Base-by-base conservation (phyloP, 2,329 filamentous ascomycete genomes). In the Orbilia javanica region DNA sequence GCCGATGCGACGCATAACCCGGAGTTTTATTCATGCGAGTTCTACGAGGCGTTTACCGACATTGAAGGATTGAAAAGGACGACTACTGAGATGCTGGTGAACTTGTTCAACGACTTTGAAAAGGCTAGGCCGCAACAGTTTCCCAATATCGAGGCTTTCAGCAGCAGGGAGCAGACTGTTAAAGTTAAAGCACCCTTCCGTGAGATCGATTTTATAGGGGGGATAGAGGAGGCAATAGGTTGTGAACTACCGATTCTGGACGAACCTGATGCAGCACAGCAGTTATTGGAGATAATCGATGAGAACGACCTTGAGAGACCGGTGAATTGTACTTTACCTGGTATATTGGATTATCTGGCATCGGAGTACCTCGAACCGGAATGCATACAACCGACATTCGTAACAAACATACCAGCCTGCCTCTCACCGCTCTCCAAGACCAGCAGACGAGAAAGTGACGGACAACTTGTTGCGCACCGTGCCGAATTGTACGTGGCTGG, bases 21-120 rank as follows among this genome's bases (percentile, higher is more conserved):
- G 0, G 96, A 99, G 83, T 99, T 98, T 85, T 96, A 93, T 52
- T 98, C 93, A 77, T 98, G 95, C 86, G 96, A 99, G 85, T 98
- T 97, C 85, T 99, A 99, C 85, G 91, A 92, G 79, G 91, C 94
- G 1, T 96, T 94, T 82, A 90, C 91, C 77, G 92, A 91, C 80
- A 87, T 97, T 0, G 86, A 90, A 39, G 89, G 92, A 48, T 86
- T 98, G 63, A 94, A 97, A 82, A 83, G 84, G 20, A 89, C 90
- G 83, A 98, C 95, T 0, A 92, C 96, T 83, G 85, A 87, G 13
- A 84, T 98, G 57, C 84, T 97, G 34, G 85, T 83, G 36, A 87
- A 88, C 18, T 86, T 94, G 15, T 88, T 89, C 8, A 81, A 84
- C 15, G 86, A 88, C 79, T 87, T 89, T 42, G 83, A 86, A 4